These are phyloP conservation scores for Gossypium sturtianum DNA, from an alignment of 345 rosid genomes.

Conservation along the genomic window DNA sequence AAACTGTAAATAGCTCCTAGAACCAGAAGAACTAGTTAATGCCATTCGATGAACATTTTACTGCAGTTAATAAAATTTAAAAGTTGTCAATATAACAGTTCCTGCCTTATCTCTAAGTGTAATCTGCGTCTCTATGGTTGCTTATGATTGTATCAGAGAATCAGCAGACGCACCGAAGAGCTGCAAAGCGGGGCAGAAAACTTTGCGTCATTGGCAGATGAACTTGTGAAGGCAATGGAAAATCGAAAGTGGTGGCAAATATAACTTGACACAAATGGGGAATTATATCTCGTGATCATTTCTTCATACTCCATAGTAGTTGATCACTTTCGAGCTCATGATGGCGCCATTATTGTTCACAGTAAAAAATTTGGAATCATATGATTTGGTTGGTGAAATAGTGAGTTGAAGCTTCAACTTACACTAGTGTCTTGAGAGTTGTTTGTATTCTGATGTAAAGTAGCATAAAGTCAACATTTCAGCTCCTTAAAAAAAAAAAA, in stretches of 20 bases:
- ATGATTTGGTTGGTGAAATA: not conserved
- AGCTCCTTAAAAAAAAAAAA: not conserved
- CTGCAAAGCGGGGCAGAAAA: slow-evolving; percentile 58
- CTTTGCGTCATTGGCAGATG: slow-evolving; percentile 54
- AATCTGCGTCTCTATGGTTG: not conserved
- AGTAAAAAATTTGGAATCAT: not conserved
- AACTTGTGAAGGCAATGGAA: slow-evolving; percentile 70
- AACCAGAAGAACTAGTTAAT: not conserved
- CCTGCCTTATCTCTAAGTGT: not conserved
- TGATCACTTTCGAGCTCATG: not conserved
- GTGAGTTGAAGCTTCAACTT: not conserved
- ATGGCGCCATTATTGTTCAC: not conserved
- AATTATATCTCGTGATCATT: not conserved
- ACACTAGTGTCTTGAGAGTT: not conserved
- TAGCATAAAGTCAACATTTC: not conserved
- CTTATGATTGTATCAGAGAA: slow-evolving; percentile 29
- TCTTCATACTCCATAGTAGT: not conserved
- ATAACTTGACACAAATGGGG: slow-evolving; percentile 13
- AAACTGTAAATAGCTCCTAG: not conserved
- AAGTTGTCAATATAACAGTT: not conserved
- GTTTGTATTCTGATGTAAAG: not conserved
- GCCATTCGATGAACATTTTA: not conserved
- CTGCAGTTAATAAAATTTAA: not conserved
- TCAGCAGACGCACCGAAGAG: slow-evolving; percentile 48
- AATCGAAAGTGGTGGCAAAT: slow-evolving; percentile 68